Evolutionary conservation across 2,329 filamentous ascomycete species (phyloP).

Genomic region (Achaetomium macrosporum): DNA sequence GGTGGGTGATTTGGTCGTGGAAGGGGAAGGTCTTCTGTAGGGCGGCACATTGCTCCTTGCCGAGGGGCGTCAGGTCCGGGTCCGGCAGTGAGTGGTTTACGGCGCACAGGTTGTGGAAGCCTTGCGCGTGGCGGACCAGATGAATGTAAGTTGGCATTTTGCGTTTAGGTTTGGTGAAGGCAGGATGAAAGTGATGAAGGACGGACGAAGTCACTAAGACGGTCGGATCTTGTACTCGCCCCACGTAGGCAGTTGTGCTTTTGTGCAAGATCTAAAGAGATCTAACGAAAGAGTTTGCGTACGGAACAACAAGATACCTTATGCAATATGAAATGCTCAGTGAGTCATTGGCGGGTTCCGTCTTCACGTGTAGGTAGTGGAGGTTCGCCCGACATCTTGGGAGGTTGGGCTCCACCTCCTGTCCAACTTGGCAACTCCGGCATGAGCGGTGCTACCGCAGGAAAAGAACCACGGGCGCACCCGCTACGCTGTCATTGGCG

Average conservation of each 20-base stretch:
- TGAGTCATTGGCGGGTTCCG: too few relatives aligned
- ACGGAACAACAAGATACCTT: too few relatives aligned
- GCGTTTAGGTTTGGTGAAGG: not conserved
- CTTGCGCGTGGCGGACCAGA: conserved; percentile 69
- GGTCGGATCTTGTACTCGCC: too few relatives aligned
- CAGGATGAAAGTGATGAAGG: not conserved
- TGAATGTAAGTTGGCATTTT: conserved; percentile 51
- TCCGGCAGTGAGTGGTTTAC: conserved; percentile 71
- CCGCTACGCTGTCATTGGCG: not conserved
- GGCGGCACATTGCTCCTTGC: conserved; percentile 64
- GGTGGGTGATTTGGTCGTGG: conserved; percentile 59
- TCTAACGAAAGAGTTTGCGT: too few relatives aligned
- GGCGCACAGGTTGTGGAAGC: conserved; percentile 69
- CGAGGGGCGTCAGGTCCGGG: conserved; percentile 70
- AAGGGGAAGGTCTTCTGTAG: conserved; percentile 59
- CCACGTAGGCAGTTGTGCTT: too few relatives aligned
- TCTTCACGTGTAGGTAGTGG: too few relatives aligned
- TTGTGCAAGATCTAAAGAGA: too few relatives aligned
- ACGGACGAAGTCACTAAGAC: not conserved
- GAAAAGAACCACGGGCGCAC: not conserved
- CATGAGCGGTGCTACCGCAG: not conserved
- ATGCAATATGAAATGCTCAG: too few relatives aligned
- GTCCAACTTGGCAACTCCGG: not conserved
- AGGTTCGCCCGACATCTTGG: too few relatives aligned
- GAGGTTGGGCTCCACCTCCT: too few relatives aligned